Percentiles rank a stretch among this genome's conserved stretches.
Evolutionary conservation across 495 filamentous ascomycete genomes (phyloP).

Genomic region (Chaetomium fimeti): DNA sequence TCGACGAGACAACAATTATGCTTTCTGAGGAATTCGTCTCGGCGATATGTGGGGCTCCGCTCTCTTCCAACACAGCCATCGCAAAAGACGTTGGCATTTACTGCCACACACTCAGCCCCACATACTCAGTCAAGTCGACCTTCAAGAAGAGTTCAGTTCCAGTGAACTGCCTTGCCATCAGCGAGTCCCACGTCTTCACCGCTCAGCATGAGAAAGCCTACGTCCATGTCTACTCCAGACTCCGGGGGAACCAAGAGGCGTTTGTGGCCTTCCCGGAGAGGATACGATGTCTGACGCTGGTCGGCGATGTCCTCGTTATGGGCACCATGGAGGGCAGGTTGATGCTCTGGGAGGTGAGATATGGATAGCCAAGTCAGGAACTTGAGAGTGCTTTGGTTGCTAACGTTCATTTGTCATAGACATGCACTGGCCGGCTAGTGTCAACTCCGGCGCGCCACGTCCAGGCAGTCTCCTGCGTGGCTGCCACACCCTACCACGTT

Average conservation of each 20-base stretch:
- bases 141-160: conserved; percentile 92
- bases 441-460: conserved; percentile 86
- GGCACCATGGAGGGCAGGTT: conserved; percentile 86
- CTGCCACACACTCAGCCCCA: conserved; percentile 76
- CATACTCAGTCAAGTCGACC: conserved; percentile 63
- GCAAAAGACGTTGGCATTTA: conserved; percentile 81
- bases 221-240: conserved; percentile 83
- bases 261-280: conserved; percentile 81
- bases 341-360: conserved; percentile 84
- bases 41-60: conserved; percentile 63
- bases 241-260: conserved; percentile 81
- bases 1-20: conserved; percentile 48
- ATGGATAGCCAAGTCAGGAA: not conserved
- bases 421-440: conserved; percentile 80
- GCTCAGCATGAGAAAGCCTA: conserved; percentile 89
- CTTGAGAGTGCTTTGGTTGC: not conserved
- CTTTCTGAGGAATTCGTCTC: conserved; percentile 79
- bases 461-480: conserved; percentile 75
- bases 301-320: conserved; percentile 68
- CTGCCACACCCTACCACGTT: conserved; percentile 70
- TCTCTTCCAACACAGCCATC: conserved; percentile 62
- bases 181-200: conserved; percentile 80
- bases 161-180: conserved; percentile 76
- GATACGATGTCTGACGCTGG: conserved; percentile 67
- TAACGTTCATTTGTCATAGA: conserved; percentile 47